Base-by-base conservation (phyloP, 441 rosid genomes). In the Bocquillonia castaneifolia region DNA sequence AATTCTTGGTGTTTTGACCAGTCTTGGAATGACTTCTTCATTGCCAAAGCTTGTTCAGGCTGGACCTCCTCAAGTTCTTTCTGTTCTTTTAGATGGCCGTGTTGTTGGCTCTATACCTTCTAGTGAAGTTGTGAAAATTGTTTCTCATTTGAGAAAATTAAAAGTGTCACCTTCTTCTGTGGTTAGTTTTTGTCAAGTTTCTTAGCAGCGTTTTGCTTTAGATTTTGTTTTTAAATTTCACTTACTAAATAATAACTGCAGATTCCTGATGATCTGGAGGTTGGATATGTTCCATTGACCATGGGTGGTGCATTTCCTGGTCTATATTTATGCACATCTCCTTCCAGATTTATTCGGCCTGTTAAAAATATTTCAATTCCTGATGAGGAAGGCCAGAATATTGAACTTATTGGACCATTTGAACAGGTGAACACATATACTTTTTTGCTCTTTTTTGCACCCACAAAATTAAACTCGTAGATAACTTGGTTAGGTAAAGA, bases 301-400 rank as follows among this genome's bases (percentile, higher is more conserved):
- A 82, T 85, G 78, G 93, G 92, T 69, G 98, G 98, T 60, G 85
- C 96, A 63, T 92, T 80, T 83, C 99, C 99, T 76, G 98, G 98
- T 66, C 79, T 94, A 63, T 94, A 81, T 75, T 78, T 94, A 64
- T 88, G 84, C 74, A 90, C 97, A 62, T 82, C 90, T 82, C 98
- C 99, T 32, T 76, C 97, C 68, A 84, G 98, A 86, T 92, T 94
- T 82, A 74, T 86, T 47, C 89, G 99, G 50, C 98, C 99, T 31
- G 96, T 94, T 28, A 86, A 71, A 79, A 90, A 88, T 79, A 81
- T 83, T 64, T 81, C 90, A 59, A 60, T 80, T 32, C 72, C 85
- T 37, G 74, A 80, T 6, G 78, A 75, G 40, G 85, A 76, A 60
- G 71, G 75, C 69, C 77, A 71, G 56, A 76, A 82, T 67, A 79